These are phyloP conservation scores for Mycena sp. DNA, from an alignment of 1,284 basidiomycete species.

Conservation along the genomic window DNA sequence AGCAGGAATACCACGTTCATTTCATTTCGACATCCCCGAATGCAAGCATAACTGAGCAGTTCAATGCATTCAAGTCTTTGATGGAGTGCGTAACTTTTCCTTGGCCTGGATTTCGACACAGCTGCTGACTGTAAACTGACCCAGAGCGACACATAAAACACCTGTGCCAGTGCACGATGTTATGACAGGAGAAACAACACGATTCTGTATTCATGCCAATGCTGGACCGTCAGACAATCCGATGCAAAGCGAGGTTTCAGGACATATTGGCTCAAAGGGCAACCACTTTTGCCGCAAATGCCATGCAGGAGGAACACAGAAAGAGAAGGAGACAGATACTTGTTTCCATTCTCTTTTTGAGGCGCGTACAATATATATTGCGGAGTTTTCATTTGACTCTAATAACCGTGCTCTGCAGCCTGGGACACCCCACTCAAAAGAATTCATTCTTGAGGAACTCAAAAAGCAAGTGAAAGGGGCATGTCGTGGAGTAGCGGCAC, in stretches of 20 bases:
- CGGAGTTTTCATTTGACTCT: background rate
- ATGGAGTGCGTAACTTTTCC: background rate
- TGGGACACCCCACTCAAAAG: background rate
- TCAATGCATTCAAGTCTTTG: background rate
- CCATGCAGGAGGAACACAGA: constrained; percentile 29
- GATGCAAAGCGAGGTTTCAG: constrained; percentile 1
- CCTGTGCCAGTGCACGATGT: background rate
- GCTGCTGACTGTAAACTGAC: no score
- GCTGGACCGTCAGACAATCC: constrained; percentile 12
- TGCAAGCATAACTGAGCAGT: background rate
- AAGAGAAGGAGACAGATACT: constrained; percentile 22
- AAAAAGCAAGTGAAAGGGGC: constrained; percentile 12
- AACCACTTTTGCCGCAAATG: constrained; percentile 10
- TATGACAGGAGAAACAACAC: background rate
- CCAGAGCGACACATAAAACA: background rate
- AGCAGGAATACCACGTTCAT: constrained; percentile 36
- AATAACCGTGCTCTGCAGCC: background rate
- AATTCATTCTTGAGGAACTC: no score
- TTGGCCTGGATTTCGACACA: background rate
- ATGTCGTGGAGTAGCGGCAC: constrained; percentile 27
- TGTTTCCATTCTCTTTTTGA: constrained; percentile 9
- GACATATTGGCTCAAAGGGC: constrained; percentile 1
- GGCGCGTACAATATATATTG: background rate
- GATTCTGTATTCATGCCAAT: background rate
- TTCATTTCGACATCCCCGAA: constrained; percentile 9